Evolutionary conservation across 495 filamentous ascomycete genomes (phyloP).

Genomic region (Penicillium coprophilum): DNA sequence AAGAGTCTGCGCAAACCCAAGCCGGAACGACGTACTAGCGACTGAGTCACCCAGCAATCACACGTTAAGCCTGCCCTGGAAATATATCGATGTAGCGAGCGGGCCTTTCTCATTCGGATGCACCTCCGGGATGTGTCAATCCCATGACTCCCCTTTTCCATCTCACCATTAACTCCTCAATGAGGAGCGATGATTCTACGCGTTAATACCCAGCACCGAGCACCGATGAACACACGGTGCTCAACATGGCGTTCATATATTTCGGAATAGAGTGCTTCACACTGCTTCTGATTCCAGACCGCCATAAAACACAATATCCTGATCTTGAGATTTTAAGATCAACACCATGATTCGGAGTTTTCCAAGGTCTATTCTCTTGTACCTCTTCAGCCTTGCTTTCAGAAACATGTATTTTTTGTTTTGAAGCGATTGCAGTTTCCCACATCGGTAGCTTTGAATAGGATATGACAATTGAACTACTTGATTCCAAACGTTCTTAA

Average conservation of each 20-base stretch:
- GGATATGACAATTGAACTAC: conserved; percentile 6
- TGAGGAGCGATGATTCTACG: conserved; percentile 25
- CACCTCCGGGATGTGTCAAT: neutral
- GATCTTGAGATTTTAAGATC: neutral
- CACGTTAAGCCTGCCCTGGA: neutral
- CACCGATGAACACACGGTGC: conserved; percentile 18
- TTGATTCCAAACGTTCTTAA: neutral
- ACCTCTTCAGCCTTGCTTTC: conserved; percentile 11
- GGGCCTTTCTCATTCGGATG: neutral
- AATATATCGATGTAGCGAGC: conserved; percentile 1
- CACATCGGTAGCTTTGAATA: neutral
- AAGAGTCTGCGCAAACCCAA: conserved; percentile 73
- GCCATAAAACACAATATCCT: conserved; percentile 7
- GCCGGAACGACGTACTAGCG: conserved; percentile 45
- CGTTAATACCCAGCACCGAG: conserved; percentile 36
- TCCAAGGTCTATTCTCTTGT: conserved; percentile 14
- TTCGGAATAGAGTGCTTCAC: neutral
- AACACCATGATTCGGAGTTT: conserved; percentile 18
- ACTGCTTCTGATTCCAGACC: neutral
- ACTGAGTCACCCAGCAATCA: conserved; percentile 15
- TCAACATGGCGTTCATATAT: conserved; percentile 28
- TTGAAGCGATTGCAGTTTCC: conserved; percentile 6
- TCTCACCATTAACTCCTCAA: conserved; percentile 8
- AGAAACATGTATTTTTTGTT: conserved; percentile 11
- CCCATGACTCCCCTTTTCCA: conserved; percentile 4